phyloP scores from a whole-genome alignment of 2,329 filamentous ascomycete genomes.

The Lasiodiplodia gonubiensis region DNA sequence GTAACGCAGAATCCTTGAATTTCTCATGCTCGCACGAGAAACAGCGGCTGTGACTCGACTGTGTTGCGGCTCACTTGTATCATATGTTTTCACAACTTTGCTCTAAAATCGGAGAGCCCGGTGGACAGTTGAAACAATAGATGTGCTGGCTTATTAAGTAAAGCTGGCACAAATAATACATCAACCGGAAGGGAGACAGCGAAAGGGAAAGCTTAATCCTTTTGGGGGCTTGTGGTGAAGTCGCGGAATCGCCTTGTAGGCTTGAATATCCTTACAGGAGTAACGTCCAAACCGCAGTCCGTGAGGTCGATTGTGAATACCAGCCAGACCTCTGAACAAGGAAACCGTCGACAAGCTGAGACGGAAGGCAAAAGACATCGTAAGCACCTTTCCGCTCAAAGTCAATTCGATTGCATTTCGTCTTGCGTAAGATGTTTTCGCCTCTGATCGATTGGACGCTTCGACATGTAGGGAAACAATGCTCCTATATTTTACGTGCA shows the following conservation, averaged over 20 bases:
- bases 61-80: background rate
- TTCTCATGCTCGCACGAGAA: constrained; percentile 6
- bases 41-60: constrained; percentile 2
- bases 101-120: background rate
- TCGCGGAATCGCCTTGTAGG: background rate
- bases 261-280: background rate
- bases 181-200: background rate
- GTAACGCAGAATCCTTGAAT: constrained; percentile 22
- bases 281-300: background rate
- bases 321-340: background rate
- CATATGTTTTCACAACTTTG: background rate
- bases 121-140: background rate
- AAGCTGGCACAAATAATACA: background rate
- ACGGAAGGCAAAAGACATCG: background rate
- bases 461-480: background rate
- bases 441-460: background rate
- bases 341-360: background rate
- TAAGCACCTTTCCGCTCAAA: background rate
- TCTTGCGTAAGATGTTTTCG: background rate
- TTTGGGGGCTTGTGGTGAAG: background rate
- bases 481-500: background rate
- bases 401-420: background rate
- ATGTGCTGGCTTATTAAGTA: background rate
- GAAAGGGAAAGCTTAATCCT: background rate
- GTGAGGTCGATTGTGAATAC: background rate